Evolutionary conservation across 208 protist genomes (phyloP), one percentile per base, ranked within the genome.

Genomic region (Leptomonas seymouri): DNA sequence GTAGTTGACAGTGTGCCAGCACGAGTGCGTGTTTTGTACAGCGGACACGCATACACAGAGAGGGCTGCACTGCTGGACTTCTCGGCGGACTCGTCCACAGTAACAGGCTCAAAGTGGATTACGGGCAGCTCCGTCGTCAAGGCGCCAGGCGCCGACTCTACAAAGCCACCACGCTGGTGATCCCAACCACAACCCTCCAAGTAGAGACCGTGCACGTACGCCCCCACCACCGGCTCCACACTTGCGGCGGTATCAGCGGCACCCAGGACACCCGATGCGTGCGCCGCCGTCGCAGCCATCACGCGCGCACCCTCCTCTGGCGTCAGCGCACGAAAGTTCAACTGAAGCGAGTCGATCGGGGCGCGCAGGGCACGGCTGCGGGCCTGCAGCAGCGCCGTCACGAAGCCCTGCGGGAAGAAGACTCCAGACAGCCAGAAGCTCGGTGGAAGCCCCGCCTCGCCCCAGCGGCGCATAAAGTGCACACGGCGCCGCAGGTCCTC

Each of bases 361-460:
- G 96, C 90, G 44, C 81, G 76, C 53, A 93, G 84, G 28, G 83
- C 76, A 27, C 94, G 84, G 56, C 89, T 95, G 71, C 93, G 90
- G 6, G 89, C 79, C 82, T 97, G 94, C 62, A 97, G 75, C 21
- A 97, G 76, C 54, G 84, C 91, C 14, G 92, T 97, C 18, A 97
- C 80, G 68, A 97, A 97, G 15, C 92, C 94, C 61, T 97, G 98
- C 14, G 98, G 97, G 76, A 99, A 99, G 87, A 98, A 99, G 69
- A 99, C 97, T 7, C 98, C 98, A 1, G 97, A 95, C 28, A 99
- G 88, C 97, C 96, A 99, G 83, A 96, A 99, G 55, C 82, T 89
- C 25, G 74, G 66, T 30, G 96, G 98, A 15, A 86, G 77, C 1
- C 96, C 98, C 23, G 91, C 55, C 57, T 90, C 78, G 62, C 93